Percentiles rank a stretch among this genome's conserved stretches.
Evolutionary conservation across 768 basidiomycete species (phyloP).

Genomic region (Tremella mesenterica): DNA sequence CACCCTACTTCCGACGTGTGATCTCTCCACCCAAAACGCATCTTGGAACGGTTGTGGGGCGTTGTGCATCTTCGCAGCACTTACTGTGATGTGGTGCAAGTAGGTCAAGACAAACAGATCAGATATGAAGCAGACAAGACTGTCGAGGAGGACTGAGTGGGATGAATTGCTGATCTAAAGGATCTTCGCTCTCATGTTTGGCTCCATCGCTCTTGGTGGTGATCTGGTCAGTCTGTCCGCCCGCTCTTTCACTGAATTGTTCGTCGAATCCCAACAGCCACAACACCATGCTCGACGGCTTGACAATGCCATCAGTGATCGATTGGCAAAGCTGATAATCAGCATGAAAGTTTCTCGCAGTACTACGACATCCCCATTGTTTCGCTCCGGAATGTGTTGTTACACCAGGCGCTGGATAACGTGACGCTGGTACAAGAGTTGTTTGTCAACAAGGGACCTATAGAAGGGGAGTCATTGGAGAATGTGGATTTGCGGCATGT

Average conservation of each 20-base stretch:
- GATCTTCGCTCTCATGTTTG: slow-evolving; percentile 12
- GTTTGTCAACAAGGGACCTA: slow-evolving; percentile 16
- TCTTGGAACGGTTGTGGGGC: too few species aligned
- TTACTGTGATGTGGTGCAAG: too few species aligned
- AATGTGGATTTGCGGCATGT: slow-evolving; percentile 39
- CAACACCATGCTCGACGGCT: too few species aligned
- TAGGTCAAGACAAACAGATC: too few species aligned
- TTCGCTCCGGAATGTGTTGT: slow-evolving; percentile 33
- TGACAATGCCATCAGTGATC: neutral
- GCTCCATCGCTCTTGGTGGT: slow-evolving; percentile 7
- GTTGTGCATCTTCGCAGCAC: too few species aligned
- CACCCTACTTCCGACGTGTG: too few species aligned
- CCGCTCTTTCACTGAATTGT: too few species aligned
- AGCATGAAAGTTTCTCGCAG: slow-evolving; percentile 37
- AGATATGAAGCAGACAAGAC: too few species aligned
- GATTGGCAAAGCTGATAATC: neutral
- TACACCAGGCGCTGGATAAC: slow-evolving; percentile 29
- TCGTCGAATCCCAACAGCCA: too few species aligned
- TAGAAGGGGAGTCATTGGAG: slow-evolving; percentile 8
- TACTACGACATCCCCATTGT: slow-evolving; percentile 42
- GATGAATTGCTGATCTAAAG: neutral
- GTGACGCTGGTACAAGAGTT: slow-evolving; percentile 11
- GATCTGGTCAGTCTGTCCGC: slow-evolving; percentile 11
- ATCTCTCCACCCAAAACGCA: too few species aligned
- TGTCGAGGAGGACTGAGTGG: neutral